Percentiles rank a stretch among this genome's conserved stretches.
phyloP scores from a whole-genome alignment of 2,329 filamentous ascomycete genomes.

The Sporothrix schenckii region DNA sequence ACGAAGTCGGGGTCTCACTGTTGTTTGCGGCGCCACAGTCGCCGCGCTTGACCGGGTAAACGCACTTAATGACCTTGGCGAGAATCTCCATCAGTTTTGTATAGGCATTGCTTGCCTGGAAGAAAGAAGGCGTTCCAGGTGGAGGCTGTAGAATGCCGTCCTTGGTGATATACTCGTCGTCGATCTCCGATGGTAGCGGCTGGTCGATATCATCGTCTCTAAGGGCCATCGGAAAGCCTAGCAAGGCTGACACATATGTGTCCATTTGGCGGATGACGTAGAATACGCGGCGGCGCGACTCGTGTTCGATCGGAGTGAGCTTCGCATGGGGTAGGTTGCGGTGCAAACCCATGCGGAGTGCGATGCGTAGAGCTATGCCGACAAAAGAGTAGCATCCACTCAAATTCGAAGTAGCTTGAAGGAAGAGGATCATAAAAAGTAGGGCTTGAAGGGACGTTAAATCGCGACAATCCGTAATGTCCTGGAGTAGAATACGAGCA shows the following conservation, averaged over 20 bases:
- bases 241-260: slow-evolving; percentile 67
- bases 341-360: slow-evolving; percentile 77
- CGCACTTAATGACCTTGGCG: slow-evolving; percentile 64
- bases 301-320: slow-evolving; percentile 64
- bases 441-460: slow-evolving; percentile 74
- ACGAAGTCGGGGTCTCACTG: slow-evolving; percentile 50
- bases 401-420: slow-evolving; percentile 77
- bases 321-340: slow-evolving; percentile 68
- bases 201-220: slow-evolving; percentile 69
- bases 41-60: slow-evolving; percentile 65
- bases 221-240: slow-evolving; percentile 67
- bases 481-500: slow-evolving; percentile 66
- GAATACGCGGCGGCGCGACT: slow-evolving; percentile 66
- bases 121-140: slow-evolving; percentile 59
- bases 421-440: slow-evolving; percentile 77
- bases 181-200: slow-evolving; percentile 64
- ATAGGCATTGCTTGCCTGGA: slow-evolving; percentile 68
- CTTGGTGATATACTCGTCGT: slow-evolving; percentile 68
- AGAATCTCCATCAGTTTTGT: slow-evolving; percentile 66
- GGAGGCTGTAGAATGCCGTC: slow-evolving; percentile 60
- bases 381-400: slow-evolving; percentile 80
- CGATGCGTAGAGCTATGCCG: slow-evolving; percentile 73
- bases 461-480: slow-evolving; percentile 71
- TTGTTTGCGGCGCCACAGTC: slow-evolving; percentile 52
- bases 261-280: slow-evolving; percentile 72